These are phyloP conservation scores for Geotrichum siamense DNA, from an alignment of 1,139 yeast species.

Conservation along the genomic window DNA sequence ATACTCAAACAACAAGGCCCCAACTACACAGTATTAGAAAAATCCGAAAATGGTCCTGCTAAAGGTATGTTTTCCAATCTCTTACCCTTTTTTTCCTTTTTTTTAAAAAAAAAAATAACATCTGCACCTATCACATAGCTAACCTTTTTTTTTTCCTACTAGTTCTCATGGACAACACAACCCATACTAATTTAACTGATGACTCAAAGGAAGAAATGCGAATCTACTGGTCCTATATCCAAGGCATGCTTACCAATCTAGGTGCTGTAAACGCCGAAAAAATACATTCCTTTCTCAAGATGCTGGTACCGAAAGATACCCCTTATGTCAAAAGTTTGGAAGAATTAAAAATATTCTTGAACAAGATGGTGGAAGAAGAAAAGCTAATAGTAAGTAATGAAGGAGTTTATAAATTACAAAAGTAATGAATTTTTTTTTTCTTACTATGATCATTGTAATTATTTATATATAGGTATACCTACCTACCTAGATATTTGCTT, in stretches of 20 bases:
- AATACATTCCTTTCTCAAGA: slow-evolving; percentile 47
- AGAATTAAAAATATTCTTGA: slow-evolving; percentile 39
- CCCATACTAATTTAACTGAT: slow-evolving; percentile 20
- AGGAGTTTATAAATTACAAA: slow-evolving; percentile 11
- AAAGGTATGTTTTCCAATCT: slow-evolving; percentile 39
- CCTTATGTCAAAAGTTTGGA: slow-evolving; percentile 39
- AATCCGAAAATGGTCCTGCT: slow-evolving; percentile 26
- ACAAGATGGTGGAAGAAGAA: slow-evolving; percentile 42
- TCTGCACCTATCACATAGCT: slow-evolving; percentile 36
- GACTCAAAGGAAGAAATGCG: slow-evolving; percentile 36
- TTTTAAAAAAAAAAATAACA: too few species aligned
- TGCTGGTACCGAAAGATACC: slow-evolving; percentile 49
- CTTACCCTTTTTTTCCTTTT: too few species aligned
- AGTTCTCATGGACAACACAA: background rate
- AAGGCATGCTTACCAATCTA: slow-evolving; percentile 50
- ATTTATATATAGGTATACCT: too few species aligned
- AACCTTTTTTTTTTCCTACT: too few species aligned
- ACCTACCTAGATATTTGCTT: too few species aligned
- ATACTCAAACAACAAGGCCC: slow-evolving; percentile 20
- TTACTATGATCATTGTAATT: too few species aligned
- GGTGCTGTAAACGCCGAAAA: slow-evolving; percentile 44
- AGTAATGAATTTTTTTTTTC: too few species aligned
- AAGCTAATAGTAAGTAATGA: slow-evolving; percentile 28
- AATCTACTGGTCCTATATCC: slow-evolving; percentile 44
- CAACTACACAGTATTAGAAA: slow-evolving; percentile 25